Base-by-base conservation (phyloP, 2,329 filamentous ascomycete genomes). In the Aureobasidium sp. region DNA sequence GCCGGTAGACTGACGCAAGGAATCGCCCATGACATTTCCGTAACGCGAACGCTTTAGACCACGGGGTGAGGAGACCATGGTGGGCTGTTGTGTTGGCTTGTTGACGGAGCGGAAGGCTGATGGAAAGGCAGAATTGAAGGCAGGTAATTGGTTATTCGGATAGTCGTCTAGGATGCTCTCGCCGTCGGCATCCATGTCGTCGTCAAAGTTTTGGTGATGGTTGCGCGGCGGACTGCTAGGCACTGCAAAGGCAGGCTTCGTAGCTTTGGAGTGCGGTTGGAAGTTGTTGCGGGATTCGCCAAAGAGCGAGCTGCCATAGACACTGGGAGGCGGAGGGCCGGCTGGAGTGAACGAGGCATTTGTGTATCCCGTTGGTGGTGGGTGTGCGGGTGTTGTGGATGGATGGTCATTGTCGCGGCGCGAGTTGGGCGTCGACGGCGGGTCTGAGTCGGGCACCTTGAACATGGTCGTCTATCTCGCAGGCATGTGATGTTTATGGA, bases 21-120 rank as follows among this genome's bases (percentile, higher is more conserved):
- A 65, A 14, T 62, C 53, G 40, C 56, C 58, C 59, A 61, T 65
- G 19, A 63, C 62, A 31, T 67, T 66, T 62, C 76, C 77, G 58
- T 74, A 72, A 54, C 72, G 71, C 58, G 76, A 78, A 61, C 73
- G 64, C 65, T 75, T 75, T 19, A 72, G 62, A 2, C 72, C 73
- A 17, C 72, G 67, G 14, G 71, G 66, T 29, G 64, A 68, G 49
- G 62, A 65, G 47, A 65, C 49, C 35, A 69, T 64, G 17, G 58
- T 24, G 22, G 45, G n/a, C 12, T 52, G 45, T 33, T 27, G 35
- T 45, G 48, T 17, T 6, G 47, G 37, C 29, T 29, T 22, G 39
- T 61, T 61, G 59, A 29, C 39, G 2, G 48, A 33, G 27, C 37
- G 39, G 50, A 61, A 61, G 48, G 39, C 39, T 4, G 59, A 44